These are phyloP conservation scores for Fusarium pininemorale DNA, from an alignment of 2,329 filamentous ascomycete genomes.

Conservation along the genomic window DNA sequence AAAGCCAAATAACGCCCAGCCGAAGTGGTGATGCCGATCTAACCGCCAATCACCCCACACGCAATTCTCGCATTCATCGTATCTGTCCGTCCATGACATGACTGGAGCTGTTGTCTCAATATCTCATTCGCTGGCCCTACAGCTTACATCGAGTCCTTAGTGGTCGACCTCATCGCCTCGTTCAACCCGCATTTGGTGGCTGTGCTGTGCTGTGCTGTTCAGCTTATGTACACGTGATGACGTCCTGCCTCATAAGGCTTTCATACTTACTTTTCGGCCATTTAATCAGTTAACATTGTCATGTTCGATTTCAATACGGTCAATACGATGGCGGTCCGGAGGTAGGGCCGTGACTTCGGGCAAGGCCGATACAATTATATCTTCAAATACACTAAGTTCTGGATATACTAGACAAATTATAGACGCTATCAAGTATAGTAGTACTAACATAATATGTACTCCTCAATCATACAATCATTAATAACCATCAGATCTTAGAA, in stretches of 20 bases:
- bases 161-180: background rate
- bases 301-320: background rate
- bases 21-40: background rate
- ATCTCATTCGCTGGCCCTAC: constrained; percentile 1
- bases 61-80: constrained; percentile 36
- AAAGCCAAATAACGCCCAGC: background rate
- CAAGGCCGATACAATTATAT: background rate
- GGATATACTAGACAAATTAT: background rate
- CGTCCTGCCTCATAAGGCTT: background rate
- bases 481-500: background rate
- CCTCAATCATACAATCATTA: background rate
- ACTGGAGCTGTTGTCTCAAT: background rate
- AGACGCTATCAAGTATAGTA: background rate
- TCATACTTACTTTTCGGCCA: background rate
- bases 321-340: background rate
- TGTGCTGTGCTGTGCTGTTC: constrained; percentile 28
- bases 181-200: constrained; percentile 9
- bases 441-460: background rate
- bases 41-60: background rate
- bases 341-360: background rate
- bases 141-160: background rate
- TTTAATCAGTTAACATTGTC: background rate
- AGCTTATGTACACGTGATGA: background rate
- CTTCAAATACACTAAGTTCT: background rate
- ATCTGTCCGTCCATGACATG: constrained; percentile 1